Conservation (phyloP, 805 yeast species). For the Kodamaea lidongshanica region DNA sequence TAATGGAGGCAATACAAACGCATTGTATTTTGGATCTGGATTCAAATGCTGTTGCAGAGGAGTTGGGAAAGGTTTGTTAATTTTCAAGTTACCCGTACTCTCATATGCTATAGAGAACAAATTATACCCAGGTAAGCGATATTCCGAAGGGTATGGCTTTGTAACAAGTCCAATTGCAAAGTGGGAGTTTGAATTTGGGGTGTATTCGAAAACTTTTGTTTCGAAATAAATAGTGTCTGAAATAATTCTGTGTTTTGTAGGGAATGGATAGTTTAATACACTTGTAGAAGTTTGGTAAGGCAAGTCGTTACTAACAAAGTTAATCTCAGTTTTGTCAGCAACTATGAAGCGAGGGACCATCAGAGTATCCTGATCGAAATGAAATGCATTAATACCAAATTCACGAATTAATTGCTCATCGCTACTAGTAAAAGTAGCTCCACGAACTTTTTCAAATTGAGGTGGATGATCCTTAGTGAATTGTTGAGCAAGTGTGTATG, state of each 20-base stretch:
- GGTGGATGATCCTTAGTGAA: constrained; percentile 29
- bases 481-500: constrained; percentile 32
- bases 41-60: constrained; percentile 39
- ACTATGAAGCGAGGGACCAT: constrained; percentile 31
- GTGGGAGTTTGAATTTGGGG: constrained; percentile 36
- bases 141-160: constrained; percentile 62
- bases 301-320: constrained; percentile 30
- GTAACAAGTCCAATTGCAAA: constrained; percentile 65
- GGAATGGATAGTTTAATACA: constrained; percentile 34
- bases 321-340: constrained; percentile 34
- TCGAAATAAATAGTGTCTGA: constrained; percentile 59
- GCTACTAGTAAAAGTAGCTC: constrained; percentile 25
- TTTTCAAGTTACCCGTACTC: constrained; percentile 62
- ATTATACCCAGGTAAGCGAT: constrained; percentile 68
- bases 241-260: constrained; percentile 26
- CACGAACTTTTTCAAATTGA: constrained; percentile 24
- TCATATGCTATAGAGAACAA: constrained; percentile 69
- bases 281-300: constrained; percentile 38
- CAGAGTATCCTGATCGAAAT: constrained; percentile 30
- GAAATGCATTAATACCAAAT: constrained; percentile 35
- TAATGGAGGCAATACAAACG: constrained; percentile 46
- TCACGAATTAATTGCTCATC: constrained; percentile 17
- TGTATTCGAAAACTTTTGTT: constrained; percentile 33
- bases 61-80: constrained; percentile 56
- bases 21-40: constrained; percentile 36